phyloP scores from a whole-genome alignment of 257 asterid species.

The Cruciata laevipes region DNA sequence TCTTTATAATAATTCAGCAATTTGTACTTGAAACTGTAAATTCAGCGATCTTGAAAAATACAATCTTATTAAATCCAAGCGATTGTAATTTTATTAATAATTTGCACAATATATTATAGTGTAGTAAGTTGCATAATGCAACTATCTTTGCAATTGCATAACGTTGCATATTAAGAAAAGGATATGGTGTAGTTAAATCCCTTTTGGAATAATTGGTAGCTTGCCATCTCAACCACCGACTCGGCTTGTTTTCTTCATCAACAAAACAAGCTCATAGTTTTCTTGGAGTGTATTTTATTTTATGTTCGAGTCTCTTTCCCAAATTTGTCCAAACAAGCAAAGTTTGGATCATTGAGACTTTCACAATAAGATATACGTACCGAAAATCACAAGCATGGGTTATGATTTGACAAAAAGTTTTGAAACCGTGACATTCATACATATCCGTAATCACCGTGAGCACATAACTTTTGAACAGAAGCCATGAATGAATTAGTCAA shows the following conservation, averaged over 20 bases:
- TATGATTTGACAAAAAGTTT: background rate
- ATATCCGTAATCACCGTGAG: no score
- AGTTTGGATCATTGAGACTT: background rate
- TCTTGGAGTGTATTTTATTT: background rate
- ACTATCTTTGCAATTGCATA: background rate
- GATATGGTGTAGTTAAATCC: background rate
- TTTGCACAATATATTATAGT: no score
- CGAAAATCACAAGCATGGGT: no score
- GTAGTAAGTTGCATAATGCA: background rate
- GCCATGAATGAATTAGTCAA: no score
- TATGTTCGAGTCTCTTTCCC: background rate
- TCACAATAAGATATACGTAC: background rate
- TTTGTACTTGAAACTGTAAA: no score
- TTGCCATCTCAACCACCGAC: constrained; percentile 23
- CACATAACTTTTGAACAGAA: no score
- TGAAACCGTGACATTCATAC: no score
- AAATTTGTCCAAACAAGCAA: background rate
- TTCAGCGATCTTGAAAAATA: no score
- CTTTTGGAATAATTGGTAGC: constrained; percentile 15
- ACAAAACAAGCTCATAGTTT: constrained; percentile 13
- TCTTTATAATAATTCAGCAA: no score
- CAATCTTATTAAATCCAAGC: no score
- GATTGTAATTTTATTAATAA: no score
- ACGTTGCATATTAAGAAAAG: constrained; percentile 6
- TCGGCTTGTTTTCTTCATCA: constrained; percentile 5